Percentiles rank a stretch among this genome's conserved stretches.
Evolutionary conservation across 83 land plant genomes (phyloP).

Genomic region (Diphasiastrum complanatum): DNA sequence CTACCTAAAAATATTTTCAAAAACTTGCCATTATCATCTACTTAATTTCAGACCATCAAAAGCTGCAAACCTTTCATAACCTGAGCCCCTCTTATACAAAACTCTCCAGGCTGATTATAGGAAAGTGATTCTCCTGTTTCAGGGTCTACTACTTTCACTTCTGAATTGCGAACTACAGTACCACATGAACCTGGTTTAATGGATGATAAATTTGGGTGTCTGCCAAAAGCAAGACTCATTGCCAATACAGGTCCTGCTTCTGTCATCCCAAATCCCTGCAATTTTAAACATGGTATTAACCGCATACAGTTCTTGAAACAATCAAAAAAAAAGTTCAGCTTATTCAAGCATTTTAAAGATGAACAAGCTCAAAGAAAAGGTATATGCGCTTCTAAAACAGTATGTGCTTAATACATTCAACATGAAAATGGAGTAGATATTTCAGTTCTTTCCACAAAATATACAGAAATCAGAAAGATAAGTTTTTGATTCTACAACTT

Average conservation of each 20-base stretch:
- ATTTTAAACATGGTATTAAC: background rate
- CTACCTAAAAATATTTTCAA: too few species aligned
- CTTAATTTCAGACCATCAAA: too few species aligned
- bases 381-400: too few species aligned
- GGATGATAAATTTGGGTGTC: background rate
- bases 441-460: too few species aligned
- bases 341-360: too few species aligned
- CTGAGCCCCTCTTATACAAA: slow-evolving; percentile 5
- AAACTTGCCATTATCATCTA: too few species aligned
- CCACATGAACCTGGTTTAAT: slow-evolving; percentile 10
- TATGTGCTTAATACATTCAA: too few species aligned
- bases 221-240: slow-evolving; percentile 1
- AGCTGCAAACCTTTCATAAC: slow-evolving; percentile 7
- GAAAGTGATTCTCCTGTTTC: slow-evolving; percentile 10
- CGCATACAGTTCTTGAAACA: background rate
- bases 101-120: slow-evolving; percentile 9
- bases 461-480: too few species aligned
- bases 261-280: slow-evolving; percentile 16
- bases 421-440: too few species aligned
- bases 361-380: too few species aligned
- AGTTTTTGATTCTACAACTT: too few species aligned
- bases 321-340: too few species aligned
- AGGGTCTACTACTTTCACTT: slow-evolving; percentile 7
- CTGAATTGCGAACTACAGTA: slow-evolving; percentile 5
- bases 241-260: slow-evolving; percentile 16